phyloP scores from a whole-genome alignment of 352 stramenopile genomes.

The Phytophthora megakarya region DNA sequence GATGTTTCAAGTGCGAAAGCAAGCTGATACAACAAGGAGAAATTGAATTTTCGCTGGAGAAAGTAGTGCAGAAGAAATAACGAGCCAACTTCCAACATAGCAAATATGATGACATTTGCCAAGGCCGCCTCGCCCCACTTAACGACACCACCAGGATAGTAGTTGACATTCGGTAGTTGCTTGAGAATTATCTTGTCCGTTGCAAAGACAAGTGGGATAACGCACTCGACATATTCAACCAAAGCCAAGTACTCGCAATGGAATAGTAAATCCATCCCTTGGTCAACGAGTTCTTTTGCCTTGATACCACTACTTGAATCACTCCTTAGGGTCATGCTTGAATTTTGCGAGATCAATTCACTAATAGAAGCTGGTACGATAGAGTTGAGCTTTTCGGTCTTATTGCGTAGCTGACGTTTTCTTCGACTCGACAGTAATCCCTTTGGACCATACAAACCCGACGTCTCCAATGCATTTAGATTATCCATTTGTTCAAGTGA shows the following conservation, averaged over 20 bases:
- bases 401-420: background rate
- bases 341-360: background rate
- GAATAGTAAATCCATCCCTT: constrained; percentile 39
- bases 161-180: constrained; percentile 38
- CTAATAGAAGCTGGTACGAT: background rate
- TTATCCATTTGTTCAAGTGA: constrained; percentile 1
- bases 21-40: constrained; percentile 41
- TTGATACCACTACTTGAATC: background rate
- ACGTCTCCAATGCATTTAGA: background rate
- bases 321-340: background rate
- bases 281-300: constrained; percentile 11
- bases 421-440: background rate
- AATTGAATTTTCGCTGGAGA: constrained; percentile 33
- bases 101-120: constrained; percentile 25
- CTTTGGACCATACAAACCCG: background rate
- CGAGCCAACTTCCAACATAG: constrained; percentile 35
- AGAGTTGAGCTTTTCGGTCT: background rate
- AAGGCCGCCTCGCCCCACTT: constrained; percentile 2
- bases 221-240: constrained; percentile 44
- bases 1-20: constrained; percentile 45
- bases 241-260: constrained; percentile 37
- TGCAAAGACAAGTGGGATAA: constrained; percentile 36
- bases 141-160: constrained; percentile 27
- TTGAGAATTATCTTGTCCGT: constrained; percentile 37
- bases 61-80: constrained; percentile 19